Conservation (phyloP, 768 basidiomycete species). For the Lactarius tabidus region DNA sequence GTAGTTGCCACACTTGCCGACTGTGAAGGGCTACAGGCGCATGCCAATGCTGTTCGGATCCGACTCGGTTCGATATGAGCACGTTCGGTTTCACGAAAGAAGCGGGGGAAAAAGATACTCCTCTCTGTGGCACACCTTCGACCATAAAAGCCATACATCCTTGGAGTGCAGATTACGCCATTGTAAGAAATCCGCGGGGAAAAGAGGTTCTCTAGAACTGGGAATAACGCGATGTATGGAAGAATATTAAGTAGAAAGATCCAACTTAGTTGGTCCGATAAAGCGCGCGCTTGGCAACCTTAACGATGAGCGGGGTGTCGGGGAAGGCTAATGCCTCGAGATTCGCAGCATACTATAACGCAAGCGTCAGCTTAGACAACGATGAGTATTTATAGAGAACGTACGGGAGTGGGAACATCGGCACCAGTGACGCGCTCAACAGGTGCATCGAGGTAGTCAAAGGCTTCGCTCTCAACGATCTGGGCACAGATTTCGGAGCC, state of each 20-base stretch:
- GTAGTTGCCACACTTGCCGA: constrained; percentile 87
- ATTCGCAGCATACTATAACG: constrained; percentile 75
- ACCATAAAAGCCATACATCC: not conserved
- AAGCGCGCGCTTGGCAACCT: constrained; percentile 90
- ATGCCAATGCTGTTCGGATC: constrained; percentile 93
- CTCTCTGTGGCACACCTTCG: not conserved
- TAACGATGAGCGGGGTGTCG: constrained; percentile 82
- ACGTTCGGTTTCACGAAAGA: not conserved
- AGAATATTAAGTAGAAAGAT: constrained; percentile 8
- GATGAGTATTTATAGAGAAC: constrained; percentile 32
- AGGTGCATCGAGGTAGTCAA: constrained; percentile 97
- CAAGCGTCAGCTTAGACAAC: constrained; percentile 12
- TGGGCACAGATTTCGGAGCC: constrained; percentile 98
- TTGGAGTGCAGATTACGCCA: not conserved
- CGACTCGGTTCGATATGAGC: constrained; percentile 42
- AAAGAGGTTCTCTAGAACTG: constrained; percentile 22
- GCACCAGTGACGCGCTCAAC: constrained; percentile 98
- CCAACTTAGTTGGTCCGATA: constrained; percentile 74
- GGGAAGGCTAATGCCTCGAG: constrained; percentile 94
- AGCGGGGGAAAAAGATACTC: not conserved
- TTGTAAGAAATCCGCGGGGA: not conserved
- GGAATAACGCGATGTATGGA: constrained; percentile 23
- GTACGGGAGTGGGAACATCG: constrained; percentile 92
- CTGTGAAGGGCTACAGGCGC: constrained; percentile 91
- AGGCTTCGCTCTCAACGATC: constrained; percentile 95